These are phyloP conservation scores for Globisporangium perplexum DNA, from an alignment of 352 stramenopile species.

Conservation along the genomic window DNA sequence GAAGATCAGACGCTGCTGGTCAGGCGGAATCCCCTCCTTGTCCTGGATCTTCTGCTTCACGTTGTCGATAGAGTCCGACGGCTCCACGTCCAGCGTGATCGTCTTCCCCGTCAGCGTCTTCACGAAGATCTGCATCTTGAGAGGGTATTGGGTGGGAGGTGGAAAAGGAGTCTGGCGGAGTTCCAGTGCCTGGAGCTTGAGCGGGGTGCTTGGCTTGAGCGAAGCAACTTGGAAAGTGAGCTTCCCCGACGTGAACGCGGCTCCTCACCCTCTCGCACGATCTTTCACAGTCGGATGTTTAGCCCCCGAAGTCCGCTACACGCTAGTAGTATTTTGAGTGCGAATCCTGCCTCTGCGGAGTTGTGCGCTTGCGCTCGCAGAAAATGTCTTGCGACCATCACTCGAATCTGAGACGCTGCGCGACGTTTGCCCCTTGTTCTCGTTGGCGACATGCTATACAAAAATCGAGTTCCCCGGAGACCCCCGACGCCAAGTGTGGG, in stretches of 20 bases:
- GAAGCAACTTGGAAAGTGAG: conserved; percentile 1
- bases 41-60: conserved; percentile 96
- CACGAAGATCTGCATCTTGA: conserved; percentile 91
- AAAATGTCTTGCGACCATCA: too few species aligned
- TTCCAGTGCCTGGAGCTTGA: too few species aligned
- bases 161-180: too few species aligned
- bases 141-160: conserved; percentile 47
- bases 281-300: background rate
- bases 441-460: conserved; percentile 10
- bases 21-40: conserved; percentile 77
- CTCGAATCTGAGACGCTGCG: conserved; percentile 1
- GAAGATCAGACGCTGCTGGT: conserved; percentile 88
- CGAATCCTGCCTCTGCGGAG: too few species aligned
- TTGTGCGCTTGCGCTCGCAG: too few species aligned
- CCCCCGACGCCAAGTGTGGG: conserved; percentile 7
- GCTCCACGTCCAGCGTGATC: conserved; percentile 90
- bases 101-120: conserved; percentile 93
- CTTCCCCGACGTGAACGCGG: background rate
- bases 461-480: background rate
- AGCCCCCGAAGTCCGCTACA: background rate
- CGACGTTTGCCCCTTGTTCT: conserved; percentile 2
- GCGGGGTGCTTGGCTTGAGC: too few species aligned
- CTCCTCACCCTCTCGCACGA: too few species aligned
- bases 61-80: conserved; percentile 92
- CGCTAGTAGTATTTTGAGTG: background rate